Percentiles rank a stretch among this genome's conserved stretches.
These are phyloP conservation scores for Amoebophrya sp. DNA, from an alignment of 169 alveolate genomes.

Conservation along the genomic window DNA sequence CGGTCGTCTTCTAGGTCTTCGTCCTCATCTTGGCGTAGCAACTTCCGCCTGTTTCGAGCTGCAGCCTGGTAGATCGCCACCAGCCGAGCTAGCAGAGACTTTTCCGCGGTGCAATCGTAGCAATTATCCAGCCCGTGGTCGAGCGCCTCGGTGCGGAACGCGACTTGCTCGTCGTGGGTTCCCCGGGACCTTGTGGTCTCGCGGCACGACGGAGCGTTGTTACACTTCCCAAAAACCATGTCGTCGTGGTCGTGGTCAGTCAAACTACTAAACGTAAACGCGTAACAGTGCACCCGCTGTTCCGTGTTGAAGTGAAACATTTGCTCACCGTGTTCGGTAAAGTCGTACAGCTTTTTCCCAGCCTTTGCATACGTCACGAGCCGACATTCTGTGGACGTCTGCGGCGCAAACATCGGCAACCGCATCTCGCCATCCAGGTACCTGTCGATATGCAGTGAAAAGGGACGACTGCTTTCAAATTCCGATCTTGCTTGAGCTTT, in stretches of 20 bases:
- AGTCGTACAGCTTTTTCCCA: background rate
- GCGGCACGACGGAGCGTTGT: no score
- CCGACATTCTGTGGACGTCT: background rate
- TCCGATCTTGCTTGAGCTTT: no score
- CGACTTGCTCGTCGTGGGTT: no score
- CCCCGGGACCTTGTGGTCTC: no score
- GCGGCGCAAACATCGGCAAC: background rate
- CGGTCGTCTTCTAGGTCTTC: no score
- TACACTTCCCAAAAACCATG: no score
- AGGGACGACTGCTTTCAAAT: no score
- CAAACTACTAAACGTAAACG: background rate
- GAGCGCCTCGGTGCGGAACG: background rate
- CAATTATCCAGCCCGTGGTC: background rate
- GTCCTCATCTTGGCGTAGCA: no score
- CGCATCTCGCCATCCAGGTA: background rate
- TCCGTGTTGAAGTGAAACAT: background rate
- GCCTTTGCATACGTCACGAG: background rate
- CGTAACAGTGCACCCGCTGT: background rate
- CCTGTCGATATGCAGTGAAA: no score
- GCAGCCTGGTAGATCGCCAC: no score
- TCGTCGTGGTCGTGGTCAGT: background rate
- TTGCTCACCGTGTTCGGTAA: background rate
- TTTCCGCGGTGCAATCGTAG: background rate
- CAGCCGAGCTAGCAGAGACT: background rate
- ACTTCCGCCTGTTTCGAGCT: no score